phyloP scores from a whole-genome alignment of 768 basidiomycete genomes.

The Leccinum arenicola region DNA sequence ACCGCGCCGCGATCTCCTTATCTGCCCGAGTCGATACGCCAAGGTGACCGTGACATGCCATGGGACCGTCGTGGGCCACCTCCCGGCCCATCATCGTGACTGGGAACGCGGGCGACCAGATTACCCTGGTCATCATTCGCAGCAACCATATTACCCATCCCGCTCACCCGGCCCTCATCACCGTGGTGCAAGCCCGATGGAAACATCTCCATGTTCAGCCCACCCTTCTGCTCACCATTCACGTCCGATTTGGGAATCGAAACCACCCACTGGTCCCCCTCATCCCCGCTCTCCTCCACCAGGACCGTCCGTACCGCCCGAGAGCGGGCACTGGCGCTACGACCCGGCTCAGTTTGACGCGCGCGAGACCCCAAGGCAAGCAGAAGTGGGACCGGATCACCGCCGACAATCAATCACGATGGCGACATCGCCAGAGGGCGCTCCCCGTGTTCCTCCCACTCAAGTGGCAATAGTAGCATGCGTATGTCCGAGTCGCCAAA shows the following conservation, averaged over 20 bases:
- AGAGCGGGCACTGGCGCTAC: too few relatives aligned
- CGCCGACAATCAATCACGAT: too few relatives aligned
- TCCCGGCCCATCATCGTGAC: constrained; percentile 43
- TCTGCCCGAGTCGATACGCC: constrained; percentile 46
- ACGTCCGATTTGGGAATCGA: constrained; percentile 60
- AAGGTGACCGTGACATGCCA: constrained; percentile 47
- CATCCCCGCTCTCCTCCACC: constrained; percentile 33
- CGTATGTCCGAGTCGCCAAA: constrained; percentile 64
- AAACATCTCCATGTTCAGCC: constrained; percentile 57
- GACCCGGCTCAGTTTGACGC: too few relatives aligned
- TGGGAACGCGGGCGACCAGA: constrained; percentile 50
- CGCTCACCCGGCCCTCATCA: constrained; percentile 39
- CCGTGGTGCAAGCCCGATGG: constrained; percentile 49
- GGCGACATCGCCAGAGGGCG: too few relatives aligned
- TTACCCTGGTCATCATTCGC: constrained; percentile 31
- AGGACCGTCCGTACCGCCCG: constrained; percentile 34
- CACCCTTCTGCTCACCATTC: constrained; percentile 38
- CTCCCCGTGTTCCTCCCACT: constrained; percentile 27
- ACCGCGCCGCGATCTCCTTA: constrained; percentile 62
- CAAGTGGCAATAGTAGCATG: constrained; percentile 27
- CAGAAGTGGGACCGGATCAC: too few relatives aligned
- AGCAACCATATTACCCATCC: constrained; percentile 31
- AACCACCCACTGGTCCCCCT: constrained; percentile 38
- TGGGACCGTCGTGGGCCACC: constrained; percentile 62
- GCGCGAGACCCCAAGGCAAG: too few relatives aligned